Percentiles rank a stretch among this genome's conserved stretches.
Evolutionary conservation across 1,284 basidiomycete species (phyloP).

Genomic region (Austroboletus novae-zelandiae): DNA sequence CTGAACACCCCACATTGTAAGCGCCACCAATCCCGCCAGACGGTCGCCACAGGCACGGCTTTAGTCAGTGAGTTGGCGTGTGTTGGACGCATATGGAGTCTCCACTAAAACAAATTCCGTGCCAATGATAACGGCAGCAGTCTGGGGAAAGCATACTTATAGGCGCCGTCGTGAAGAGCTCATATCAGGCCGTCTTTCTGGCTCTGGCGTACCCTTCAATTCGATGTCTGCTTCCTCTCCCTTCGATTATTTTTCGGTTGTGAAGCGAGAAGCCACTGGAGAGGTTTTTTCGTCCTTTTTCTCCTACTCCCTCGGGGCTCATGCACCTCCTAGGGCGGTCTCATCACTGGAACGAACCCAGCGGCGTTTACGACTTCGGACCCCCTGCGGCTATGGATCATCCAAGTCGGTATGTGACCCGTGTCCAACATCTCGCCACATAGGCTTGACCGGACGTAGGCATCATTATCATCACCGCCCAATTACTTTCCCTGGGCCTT

Average conservation of each 20-base stretch:
- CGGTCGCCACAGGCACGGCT: too few species aligned
- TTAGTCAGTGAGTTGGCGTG: too few species aligned
- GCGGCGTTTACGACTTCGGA: slow-evolving; percentile 49
- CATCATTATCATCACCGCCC: slow-evolving; percentile 64
- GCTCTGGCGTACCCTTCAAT: neutral
- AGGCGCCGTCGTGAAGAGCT: neutral
- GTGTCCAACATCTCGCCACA: neutral
- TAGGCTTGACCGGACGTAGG: slow-evolving; percentile 28
- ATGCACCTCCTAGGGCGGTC: slow-evolving; percentile 40
- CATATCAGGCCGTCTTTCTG: too few species aligned
- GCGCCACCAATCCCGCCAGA: too few species aligned
- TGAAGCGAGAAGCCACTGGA: slow-evolving; percentile 21
- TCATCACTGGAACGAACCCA: slow-evolving; percentile 54
- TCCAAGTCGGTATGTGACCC: slow-evolving; percentile 53
- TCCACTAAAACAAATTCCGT: too few species aligned
- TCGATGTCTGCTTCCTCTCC: slow-evolving; percentile 11
- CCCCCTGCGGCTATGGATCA: slow-evolving; percentile 70
- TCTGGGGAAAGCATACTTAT: neutral
- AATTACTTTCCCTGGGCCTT: slow-evolving; percentile 56
- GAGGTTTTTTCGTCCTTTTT: slow-evolving; percentile 4
- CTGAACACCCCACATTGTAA: too few species aligned
- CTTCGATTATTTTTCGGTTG: neutral
- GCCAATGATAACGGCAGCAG: too few species aligned
- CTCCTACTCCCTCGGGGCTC: neutral
- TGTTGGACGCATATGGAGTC: too few species aligned